Evolutionary conservation across 2,329 filamentous ascomycete genomes (phyloP).

Genomic region (Madurella fahalii): DNA sequence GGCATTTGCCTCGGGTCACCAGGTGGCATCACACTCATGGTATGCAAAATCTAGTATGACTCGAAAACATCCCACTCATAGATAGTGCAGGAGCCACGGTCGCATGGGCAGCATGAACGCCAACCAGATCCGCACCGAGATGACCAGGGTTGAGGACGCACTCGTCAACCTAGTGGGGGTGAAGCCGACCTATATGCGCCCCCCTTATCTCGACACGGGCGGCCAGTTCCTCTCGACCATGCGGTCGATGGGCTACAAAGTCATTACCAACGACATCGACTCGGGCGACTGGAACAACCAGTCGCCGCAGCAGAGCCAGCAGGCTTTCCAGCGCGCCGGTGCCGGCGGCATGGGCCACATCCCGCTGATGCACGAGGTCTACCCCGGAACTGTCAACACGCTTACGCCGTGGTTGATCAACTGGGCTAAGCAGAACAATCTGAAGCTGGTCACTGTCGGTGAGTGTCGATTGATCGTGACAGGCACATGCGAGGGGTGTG

Average conservation of each 20-base stretch:
- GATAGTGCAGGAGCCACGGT: slow-evolving; percentile 40
- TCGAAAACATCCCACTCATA: not conserved
- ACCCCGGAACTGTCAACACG: slow-evolving; percentile 44
- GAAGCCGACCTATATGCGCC: slow-evolving; percentile 48
- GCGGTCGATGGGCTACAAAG: slow-evolving; percentile 51
- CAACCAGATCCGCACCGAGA: slow-evolving; percentile 42
- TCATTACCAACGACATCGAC: slow-evolving; percentile 59
- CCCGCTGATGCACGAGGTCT: slow-evolving; percentile 55
- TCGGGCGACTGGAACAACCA: slow-evolving; percentile 58
- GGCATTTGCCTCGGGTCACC: slow-evolving; percentile 48
- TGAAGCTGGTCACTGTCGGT: slow-evolving; percentile 49
- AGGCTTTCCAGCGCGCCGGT: slow-evolving; percentile 45
- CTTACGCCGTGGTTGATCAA: slow-evolving; percentile 48
- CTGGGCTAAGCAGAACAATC: slow-evolving; percentile 46
- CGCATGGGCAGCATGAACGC: slow-evolving; percentile 40
- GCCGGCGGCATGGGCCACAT: slow-evolving; percentile 48
- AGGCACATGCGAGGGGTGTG: not conserved
- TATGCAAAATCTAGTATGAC: slow-evolving; percentile 18
- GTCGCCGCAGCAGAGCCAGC: slow-evolving; percentile 47
- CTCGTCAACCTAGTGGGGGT: slow-evolving; percentile 46
- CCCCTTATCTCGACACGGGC: slow-evolving; percentile 46
- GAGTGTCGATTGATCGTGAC: slow-evolving; percentile 25
- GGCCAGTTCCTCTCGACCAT: slow-evolving; percentile 41
- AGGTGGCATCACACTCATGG: slow-evolving; percentile 53
- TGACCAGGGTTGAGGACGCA: slow-evolving; percentile 48